Conservation (phyloP, 192 early-diverging fungal genomes). For the Geosiphon pyriformis region DNA sequence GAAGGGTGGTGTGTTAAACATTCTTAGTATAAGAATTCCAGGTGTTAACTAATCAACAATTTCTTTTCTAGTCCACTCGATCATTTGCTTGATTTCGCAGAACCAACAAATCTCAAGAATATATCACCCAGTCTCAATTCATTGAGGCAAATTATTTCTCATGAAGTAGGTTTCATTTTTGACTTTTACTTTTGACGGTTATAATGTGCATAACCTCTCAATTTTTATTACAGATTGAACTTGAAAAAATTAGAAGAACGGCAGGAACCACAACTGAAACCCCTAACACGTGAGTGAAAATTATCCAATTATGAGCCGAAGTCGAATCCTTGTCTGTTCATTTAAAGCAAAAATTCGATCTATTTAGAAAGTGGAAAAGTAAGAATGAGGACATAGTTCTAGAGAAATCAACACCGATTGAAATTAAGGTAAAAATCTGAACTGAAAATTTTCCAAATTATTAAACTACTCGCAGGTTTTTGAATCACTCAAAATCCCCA, state of each 20-base stretch:
- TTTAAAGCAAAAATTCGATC: not conserved
- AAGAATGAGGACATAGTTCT: not conserved
- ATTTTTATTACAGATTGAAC: not conserved
- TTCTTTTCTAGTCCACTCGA: conserved; percentile 9
- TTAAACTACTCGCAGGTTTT: not conserved
- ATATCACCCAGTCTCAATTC: too few relatives aligned
- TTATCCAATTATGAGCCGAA: too few relatives aligned
- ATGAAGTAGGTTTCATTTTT: not conserved
- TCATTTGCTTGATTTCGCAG: not conserved
- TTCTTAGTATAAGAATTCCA: not conserved
- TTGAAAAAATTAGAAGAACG: not conserved
- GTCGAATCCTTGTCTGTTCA: not conserved
- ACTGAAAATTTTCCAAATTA: not conserved
- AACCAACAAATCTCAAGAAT: not conserved
- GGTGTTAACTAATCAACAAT: not conserved
- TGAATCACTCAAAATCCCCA: not conserved
- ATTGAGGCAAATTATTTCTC: not conserved
- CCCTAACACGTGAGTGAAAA: not conserved
- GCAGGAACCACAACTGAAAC: not conserved
- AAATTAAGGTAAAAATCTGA: not conserved
- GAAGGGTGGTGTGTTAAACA: conserved; percentile 5
- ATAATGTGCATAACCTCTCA: not conserved
- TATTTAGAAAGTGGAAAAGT: not conserved
- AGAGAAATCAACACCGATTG: not conserved
- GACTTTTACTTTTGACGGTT: not conserved